Conservation (phyloP, 805 yeast species). For the Candida germanica region DNA sequence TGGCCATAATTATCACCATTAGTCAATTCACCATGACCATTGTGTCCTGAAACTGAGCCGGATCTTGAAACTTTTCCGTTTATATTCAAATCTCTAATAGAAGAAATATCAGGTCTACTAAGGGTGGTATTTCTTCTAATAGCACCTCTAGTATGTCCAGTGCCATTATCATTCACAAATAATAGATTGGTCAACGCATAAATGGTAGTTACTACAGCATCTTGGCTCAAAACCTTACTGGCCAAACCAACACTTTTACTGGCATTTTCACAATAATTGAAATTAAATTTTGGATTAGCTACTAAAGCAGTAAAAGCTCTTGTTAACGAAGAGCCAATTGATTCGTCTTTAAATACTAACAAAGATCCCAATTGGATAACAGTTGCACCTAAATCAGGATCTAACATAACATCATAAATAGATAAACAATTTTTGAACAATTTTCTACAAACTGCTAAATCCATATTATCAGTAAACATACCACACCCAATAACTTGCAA, state of each 20-base stretch:
- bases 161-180: slow-evolving; percentile 47
- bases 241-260: slow-evolving; percentile 64
- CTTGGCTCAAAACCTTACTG: slow-evolving; percentile 68
- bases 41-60: background rate
- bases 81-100: slow-evolving; percentile 13
- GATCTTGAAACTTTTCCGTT: slow-evolving; percentile 7
- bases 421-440: slow-evolving; percentile 51
- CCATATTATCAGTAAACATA: slow-evolving; percentile 43
- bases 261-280: slow-evolving; percentile 47
- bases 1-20: slow-evolving; percentile 6
- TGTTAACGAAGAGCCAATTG: slow-evolving; percentile 38
- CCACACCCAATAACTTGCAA: slow-evolving; percentile 64
- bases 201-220: slow-evolving; percentile 76
- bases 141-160: slow-evolving; percentile 18
- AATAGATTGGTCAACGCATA: slow-evolving; percentile 79
- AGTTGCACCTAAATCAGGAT: slow-evolving; percentile 48
- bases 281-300: slow-evolving; percentile 49
- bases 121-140: slow-evolving; percentile 28
- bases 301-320: slow-evolving; percentile 50
- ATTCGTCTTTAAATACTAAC: slow-evolving; percentile 42
- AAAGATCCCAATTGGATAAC: slow-evolving; percentile 57
- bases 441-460: slow-evolving; percentile 40
- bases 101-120: slow-evolving; percentile 18
- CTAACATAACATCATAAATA: slow-evolving; percentile 50
- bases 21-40: background rate